Evolutionary conservation across 2,329 filamentous ascomycete genomes (phyloP), one percentile per base, ranked within the genome.

Genomic region (Colletotrichum zoysiae): DNA sequence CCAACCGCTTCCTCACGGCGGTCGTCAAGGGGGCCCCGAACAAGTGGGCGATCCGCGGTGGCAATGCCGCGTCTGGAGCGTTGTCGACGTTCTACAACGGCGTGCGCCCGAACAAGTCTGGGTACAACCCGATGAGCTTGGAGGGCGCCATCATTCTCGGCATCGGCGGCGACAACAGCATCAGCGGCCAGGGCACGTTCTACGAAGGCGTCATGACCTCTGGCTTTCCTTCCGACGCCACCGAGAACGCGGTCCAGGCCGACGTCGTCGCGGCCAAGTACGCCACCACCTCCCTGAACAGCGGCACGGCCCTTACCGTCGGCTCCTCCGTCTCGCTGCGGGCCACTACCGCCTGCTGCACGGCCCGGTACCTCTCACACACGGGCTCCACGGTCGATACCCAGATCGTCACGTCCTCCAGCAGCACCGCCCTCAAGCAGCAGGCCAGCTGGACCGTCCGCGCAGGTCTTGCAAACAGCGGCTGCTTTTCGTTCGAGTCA

Each of bases 151-250:
- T 92, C 56, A 85, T 92, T 70, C 87, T 92, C n/a, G 90, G 90
- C n/a, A 91, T 91, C 65, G 90, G 90, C n/a, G 90, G 90, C 9
- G 90, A 92, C 75, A 92, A 90, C 80, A 90, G 87, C 76, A 81
- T 82, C 75, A 76, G 86, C 58, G 89, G 84, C 0, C 87, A 90
- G 76, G 89, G 90, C 35, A 91, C 89, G 0, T 90, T 90, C 76
- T 90, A 91, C 78, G 90, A 92, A 79, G 90, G 89, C 33, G 89
- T 87, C 33, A 90, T 92, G 88, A 91, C 89, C 18, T 79, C 83
- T 0, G 88, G 89, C 0, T 91, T 90, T 75, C 89, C 90, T 0
- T 84, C 86, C 2, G 89, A 91, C 73, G 84, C 82, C 14, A 88
- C 85, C 3, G 90, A 92, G 78, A 84, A 85, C 77, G 78, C 83